phyloP scores from a whole-genome alignment of 257 asterid genomes.

The Jasminum sambac region DNA sequence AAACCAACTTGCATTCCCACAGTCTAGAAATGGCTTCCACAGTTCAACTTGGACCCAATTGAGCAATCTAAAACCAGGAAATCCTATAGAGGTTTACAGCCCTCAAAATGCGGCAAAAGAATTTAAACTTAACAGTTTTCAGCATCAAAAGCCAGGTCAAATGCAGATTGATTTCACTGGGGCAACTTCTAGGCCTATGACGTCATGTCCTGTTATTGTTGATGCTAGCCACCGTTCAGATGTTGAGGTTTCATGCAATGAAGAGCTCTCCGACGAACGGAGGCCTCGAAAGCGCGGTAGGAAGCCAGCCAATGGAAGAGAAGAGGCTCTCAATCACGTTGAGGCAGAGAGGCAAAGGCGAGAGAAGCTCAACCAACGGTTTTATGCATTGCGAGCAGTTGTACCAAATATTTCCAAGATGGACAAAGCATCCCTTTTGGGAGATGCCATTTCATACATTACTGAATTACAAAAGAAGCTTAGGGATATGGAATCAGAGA shows the following conservation, averaged over 20 bases:
- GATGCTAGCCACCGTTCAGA: constrained; percentile 76
- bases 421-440: constrained; percentile 96
- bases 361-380: constrained; percentile 88
- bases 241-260: constrained; percentile 56
- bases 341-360: constrained; percentile 93
- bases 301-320: constrained; percentile 90
- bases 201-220: constrained; percentile 33
- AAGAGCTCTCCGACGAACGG: constrained; percentile 54
- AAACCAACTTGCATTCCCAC: constrained; percentile 37
- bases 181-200: constrained; percentile 44
- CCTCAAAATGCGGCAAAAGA: constrained; percentile 42
- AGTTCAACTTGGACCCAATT: constrained; percentile 47
- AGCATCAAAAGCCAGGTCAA: constrained; percentile 53
- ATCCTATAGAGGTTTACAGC: constrained; percentile 34
- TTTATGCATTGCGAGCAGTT: constrained; percentile 83
- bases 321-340: constrained; percentile 87
- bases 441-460: constrained; percentile 92
- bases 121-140: constrained; percentile 33
- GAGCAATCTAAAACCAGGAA: constrained; percentile 40
- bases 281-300: constrained; percentile 89
- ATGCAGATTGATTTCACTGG: constrained; percentile 76
- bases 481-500: constrained; percentile 64
- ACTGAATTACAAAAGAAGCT: constrained; percentile 88
- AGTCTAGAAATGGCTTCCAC: constrained; percentile 43
- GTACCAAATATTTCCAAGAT: constrained; percentile 89